Evolutionary conservation across 2,329 filamentous ascomycete genomes (phyloP), one percentile per base, ranked within the genome.

Genomic region (Periconia sp.): DNA sequence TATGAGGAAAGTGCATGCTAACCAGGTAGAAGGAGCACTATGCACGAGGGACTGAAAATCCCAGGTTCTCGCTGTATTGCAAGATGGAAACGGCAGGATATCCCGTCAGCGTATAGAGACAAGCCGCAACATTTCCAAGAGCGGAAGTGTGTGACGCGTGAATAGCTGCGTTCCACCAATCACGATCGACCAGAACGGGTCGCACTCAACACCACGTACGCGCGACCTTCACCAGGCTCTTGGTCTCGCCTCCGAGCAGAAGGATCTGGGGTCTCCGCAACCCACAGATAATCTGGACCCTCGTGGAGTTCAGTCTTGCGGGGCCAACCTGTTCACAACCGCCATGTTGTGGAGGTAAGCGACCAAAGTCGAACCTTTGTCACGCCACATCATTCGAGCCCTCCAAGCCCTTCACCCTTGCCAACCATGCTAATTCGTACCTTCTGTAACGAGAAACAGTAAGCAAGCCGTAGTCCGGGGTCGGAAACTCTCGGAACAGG

Each of bases 371-470:
- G 24, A 7, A 7, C 13, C 5, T 13, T 7, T 36, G 37, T 54
- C 52, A 59, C 47, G 53, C 56, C 52, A 56, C 45, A 39, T 48
- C 41, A 13, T 45, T 17, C n/a, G 38, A 47, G 24, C 34, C 21
- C 28, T 25, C 21, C 9, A n/a, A n/a, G 9, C 4, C 34, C 4
- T 8, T 4, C 21, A n/a, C n/a, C n/a, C n/a, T n/a, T n/a, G 5
- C 8, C 19, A 5, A 5, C 11, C 25, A 28, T 13, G 25, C 11
- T 28, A 11, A 28, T 25, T 12, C 12, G 23, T 7, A 25, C 7
- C 23, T 7, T 12, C 12, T 12, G 23, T 28, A 28, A 28, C 11
- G 25, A 11, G 12, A 28, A n/a, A n/a, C n/a, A n/a, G n/a, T n/a
- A n/a, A 28, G 15, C 25, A n/a, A 28, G 15, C 25, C 12, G 12